phyloP scores from a whole-genome alignment of 371 early-diverging fungal genomes.

The Batkoa obscura region DNA sequence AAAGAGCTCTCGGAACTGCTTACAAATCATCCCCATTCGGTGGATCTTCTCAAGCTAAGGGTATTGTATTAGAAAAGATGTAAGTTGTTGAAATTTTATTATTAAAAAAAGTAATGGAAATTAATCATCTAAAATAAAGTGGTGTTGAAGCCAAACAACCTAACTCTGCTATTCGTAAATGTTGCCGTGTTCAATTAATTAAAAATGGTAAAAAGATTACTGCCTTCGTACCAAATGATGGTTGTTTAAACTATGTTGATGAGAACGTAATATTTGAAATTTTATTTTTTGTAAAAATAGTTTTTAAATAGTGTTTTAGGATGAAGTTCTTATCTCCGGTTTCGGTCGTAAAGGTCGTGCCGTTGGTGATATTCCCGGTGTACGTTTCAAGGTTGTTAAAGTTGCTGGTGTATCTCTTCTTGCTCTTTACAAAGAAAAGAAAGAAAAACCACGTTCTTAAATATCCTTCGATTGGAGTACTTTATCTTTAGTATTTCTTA shows the following conservation, averaged over 20 bases:
- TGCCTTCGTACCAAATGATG: conserved; percentile 99
- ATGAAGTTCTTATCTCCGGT: conserved; percentile 91
- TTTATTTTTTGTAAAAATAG: neutral
- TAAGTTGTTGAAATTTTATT: too few species aligned
- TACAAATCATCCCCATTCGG: conserved; percentile 95
- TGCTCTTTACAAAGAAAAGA: conserved; percentile 99
- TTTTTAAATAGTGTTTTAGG: neutral
- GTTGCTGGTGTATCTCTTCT: conserved; percentile 98
- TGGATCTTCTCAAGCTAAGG: conserved; percentile 99
- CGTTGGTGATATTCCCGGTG: conserved; percentile 99
- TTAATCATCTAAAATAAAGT: conserved; percentile 20
- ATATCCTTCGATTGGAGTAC: too few species aligned
- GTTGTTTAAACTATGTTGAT: conserved; percentile 97
- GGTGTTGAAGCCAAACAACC: conserved; percentile 99
- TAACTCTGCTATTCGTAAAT: conserved; percentile 99
- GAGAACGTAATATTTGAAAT: conserved; percentile 44
- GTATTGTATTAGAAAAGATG: conserved; percentile 99
- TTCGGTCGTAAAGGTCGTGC: conserved; percentile 78
- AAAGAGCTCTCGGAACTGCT: conserved; percentile 94
- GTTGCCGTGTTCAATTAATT: conserved; percentile 99
- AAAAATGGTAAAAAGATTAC: conserved; percentile 99
- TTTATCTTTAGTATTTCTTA: too few species aligned
- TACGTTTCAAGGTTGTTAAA: conserved; percentile 99
- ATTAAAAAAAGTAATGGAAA: too few species aligned
- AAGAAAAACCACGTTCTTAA: conserved; percentile 98